A percentile compares a stretch with the other conserved stretches of the same genome.
These are phyloP conservation scores for Globisporangium acanthophoron DNA, from an alignment of 352 stramenopile genomes.

Conservation along the genomic window DNA sequence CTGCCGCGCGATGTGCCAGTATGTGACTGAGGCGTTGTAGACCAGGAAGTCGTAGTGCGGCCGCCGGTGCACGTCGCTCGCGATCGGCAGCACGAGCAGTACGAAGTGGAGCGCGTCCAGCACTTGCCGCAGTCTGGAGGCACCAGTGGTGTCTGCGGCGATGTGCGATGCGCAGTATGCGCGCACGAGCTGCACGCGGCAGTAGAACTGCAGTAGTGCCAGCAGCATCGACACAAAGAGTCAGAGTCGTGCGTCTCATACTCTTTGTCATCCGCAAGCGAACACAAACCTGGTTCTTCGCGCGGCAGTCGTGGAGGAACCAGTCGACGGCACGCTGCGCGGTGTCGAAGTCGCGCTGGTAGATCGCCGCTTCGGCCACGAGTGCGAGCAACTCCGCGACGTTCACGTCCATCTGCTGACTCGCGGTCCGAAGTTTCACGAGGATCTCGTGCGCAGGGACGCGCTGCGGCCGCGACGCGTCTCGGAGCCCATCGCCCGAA, in stretches of 20 bases:
- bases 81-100: conserved; percentile 67
- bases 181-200: conserved; percentile 76
- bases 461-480: conserved; percentile 1
- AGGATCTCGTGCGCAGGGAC: conserved; percentile 33
- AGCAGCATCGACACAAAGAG: no score
- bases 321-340: conserved; percentile 51
- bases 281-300: conserved; percentile 71
- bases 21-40: conserved; percentile 88
- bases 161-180: conserved; percentile 54
- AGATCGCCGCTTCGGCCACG: conserved; percentile 60
- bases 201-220: conserved; percentile 64
- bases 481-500: neutral
- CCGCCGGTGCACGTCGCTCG: conserved; percentile 45
- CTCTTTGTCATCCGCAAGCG: neutral
- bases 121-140: conserved; percentile 36
- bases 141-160: conserved; percentile 32
- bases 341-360: conserved; percentile 59
- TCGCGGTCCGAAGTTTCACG: conserved; percentile 21
- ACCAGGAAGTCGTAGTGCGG: conserved; percentile 87
- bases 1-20: conserved; percentile 80
- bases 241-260: neutral
- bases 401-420: conserved; percentile 37
- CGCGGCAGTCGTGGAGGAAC: conserved; percentile 56
- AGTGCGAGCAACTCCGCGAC: conserved; percentile 74
- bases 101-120: conserved; percentile 77